These are phyloP conservation scores for Clonostachys byssicola DNA, from an alignment of 2,329 filamentous ascomycete genomes.

Conservation along the genomic window DNA sequence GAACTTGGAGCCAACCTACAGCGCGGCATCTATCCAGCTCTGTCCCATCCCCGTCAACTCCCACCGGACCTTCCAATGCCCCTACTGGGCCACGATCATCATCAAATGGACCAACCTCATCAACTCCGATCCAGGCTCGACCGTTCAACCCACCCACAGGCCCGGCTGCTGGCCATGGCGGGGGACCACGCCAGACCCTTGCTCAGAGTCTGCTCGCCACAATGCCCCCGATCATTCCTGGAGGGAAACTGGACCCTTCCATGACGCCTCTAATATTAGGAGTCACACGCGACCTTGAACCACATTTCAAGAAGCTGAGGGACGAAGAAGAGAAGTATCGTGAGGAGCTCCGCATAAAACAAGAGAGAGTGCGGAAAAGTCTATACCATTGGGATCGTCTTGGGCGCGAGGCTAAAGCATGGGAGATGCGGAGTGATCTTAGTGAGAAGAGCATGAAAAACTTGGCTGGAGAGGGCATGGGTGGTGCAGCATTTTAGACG, in stretches of 20 bases:
- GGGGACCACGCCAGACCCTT: constrained; percentile 35
- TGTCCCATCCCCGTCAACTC: constrained; percentile 31
- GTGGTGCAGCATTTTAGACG: constrained; percentile 48
- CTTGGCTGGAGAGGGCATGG: constrained; percentile 49
- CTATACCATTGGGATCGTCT: constrained; percentile 49
- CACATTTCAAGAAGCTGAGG: constrained; percentile 47
- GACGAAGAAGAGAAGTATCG: constrained; percentile 56
- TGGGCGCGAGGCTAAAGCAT: constrained; percentile 47
- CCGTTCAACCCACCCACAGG: constrained; percentile 57
- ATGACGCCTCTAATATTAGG: constrained; percentile 37
- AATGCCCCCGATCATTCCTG: constrained; percentile 46
- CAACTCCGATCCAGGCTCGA: constrained; percentile 33
- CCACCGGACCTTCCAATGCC: constrained; percentile 31
- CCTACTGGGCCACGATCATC: constrained; percentile 42
- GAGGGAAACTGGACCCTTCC: constrained; percentile 48
- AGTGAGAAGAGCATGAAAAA: constrained; percentile 54
- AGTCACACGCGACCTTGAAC: constrained; percentile 47
- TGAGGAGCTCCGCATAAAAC: constrained; percentile 45
- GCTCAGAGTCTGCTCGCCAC: constrained; percentile 47
- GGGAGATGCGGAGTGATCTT: constrained; percentile 51
- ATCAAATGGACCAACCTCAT: constrained; percentile 23
- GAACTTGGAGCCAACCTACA: constrained; percentile 33
- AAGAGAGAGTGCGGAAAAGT: constrained; percentile 50
- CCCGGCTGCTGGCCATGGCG: constrained; percentile 25
- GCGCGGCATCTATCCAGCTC: constrained; percentile 24